These are phyloP conservation scores for Lunasporangiospora selenospora DNA, from an alignment of 192 early-diverging fungal species.

Conservation along the genomic window DNA sequence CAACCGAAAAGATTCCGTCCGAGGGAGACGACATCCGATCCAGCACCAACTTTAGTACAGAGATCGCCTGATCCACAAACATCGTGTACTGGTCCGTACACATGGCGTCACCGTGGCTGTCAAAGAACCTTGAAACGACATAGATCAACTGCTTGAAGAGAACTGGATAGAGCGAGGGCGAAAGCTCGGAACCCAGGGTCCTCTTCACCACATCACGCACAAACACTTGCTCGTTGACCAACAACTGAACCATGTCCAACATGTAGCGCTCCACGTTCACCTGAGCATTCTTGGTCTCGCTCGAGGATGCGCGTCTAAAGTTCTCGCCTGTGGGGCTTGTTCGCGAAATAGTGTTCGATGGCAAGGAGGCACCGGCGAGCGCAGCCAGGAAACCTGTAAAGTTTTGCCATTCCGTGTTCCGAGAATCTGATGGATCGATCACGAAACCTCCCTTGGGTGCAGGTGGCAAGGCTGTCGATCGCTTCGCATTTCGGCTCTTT, in stretches of 20 bases:
- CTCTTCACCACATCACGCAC: slow-evolving; percentile 81
- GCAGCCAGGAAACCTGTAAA: slow-evolving; percentile 86
- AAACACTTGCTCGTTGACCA: slow-evolving; percentile 75
- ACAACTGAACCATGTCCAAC: slow-evolving; percentile 72
- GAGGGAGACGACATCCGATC: slow-evolving; percentile 70
- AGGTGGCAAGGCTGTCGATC: slow-evolving; percentile 24
- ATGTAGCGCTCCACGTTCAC: slow-evolving; percentile 73
- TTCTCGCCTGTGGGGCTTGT: slow-evolving; percentile 35
- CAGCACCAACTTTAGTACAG: slow-evolving; percentile 73
- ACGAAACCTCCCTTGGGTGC: slow-evolving; percentile 40
- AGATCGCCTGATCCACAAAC: slow-evolving; percentile 78
- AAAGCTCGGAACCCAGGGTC: slow-evolving; percentile 79
- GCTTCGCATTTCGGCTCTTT: slow-evolving; percentile 48
- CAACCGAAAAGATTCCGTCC: slow-evolving; percentile 66
- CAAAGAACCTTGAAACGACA: slow-evolving; percentile 67
- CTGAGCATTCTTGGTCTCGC: slow-evolving; percentile 47
- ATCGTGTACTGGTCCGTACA: slow-evolving; percentile 68
- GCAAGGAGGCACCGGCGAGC: slow-evolving; percentile 72
- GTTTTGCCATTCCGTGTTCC: slow-evolving; percentile 74
- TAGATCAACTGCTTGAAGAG: slow-evolving; percentile 64
- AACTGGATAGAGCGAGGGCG: slow-evolving; percentile 66
- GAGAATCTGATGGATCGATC: slow-evolving; percentile 24
- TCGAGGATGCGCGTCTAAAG: slow-evolving; percentile 18
- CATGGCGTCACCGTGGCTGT: slow-evolving; percentile 59
- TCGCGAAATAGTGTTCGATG: slow-evolving; percentile 16